Evolutionary conservation across 169 alveolate species (phyloP), one percentile per base, ranked within the genome.

Genomic region (Eimeria zaria): DNA sequence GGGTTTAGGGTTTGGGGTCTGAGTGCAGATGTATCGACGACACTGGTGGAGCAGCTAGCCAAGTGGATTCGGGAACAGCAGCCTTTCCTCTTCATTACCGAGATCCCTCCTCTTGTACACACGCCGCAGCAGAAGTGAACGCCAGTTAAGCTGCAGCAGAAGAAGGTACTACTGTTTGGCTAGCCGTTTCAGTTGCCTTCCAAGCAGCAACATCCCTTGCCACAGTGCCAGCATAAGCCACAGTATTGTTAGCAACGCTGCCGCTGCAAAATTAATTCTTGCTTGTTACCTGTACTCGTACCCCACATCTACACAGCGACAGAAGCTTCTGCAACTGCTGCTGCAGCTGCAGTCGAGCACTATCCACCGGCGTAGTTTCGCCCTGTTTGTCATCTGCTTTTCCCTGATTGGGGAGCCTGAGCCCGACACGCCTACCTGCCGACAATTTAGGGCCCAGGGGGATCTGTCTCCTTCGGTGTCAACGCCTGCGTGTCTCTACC

Each of bases 51-150:
- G 69, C 91, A 91, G 44, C 96, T 91, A 46, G 96, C 91, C 44
- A 55, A 78, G 84, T 91, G 96, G 96, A 69, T 91, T 36, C 39
- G 73, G 74, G 91, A 76, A 46, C 96, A 91, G 84, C 91, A 78
- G 73, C 90, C 91, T 27, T 91, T 91, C 96, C 96, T 91, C 51
- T 91, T 91, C 73, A 76, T 91, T 30, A 78, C 96, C 7, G 67
- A 91, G 64, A 91, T 55, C 46, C 96, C 96, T 36, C 69, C 90
- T 30, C 84, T 90, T 58, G 94, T 87, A 46, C 84, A 44, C 84
- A 83, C 76, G 36, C 91, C 91, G 58, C 76, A 55, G 67, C 88
- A 78, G 4, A 78, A 78, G 48, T 78, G 64, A 78, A 14, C 24
- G 64, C 88, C n/a, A 30, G 39, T 27, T 16, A 27, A 22, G 60